Conservation (phyloP, 768 basidiomycete genomes). For the Suillus luteus region DNA sequence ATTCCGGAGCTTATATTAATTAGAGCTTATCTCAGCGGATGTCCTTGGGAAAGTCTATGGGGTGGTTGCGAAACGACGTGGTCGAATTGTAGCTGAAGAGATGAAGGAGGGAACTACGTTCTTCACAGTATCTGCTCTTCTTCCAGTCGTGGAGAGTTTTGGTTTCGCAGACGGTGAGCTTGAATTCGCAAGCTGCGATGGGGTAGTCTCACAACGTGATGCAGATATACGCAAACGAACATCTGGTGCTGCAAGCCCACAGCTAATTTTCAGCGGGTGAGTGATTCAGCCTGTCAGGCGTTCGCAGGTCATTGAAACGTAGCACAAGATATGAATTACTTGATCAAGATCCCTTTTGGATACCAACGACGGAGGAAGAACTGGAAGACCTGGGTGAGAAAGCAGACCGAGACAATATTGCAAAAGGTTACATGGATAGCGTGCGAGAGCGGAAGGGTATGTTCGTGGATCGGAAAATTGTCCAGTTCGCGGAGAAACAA, state of each 20-base stretch:
- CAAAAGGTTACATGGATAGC: conserved; percentile 87
- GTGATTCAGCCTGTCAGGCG: conserved; percentile 25
- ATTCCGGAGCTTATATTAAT: conserved; percentile 16
- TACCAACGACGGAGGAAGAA: conserved; percentile 95
- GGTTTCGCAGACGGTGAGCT: conserved; percentile 91
- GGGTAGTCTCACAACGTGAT: conserved; percentile 7
- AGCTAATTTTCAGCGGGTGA: conserved; percentile 94
- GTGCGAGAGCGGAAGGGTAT: conserved; percentile 93
- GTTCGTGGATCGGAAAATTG: conserved; percentile 93
- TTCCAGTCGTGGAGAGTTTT: conserved; percentile 97
- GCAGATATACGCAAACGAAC: conserved; percentile 94
- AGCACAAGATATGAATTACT: conserved; percentile 80
- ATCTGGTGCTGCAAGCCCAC: conserved; percentile 96
- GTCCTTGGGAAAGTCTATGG: conserved; percentile 97
- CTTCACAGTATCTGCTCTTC: conserved; percentile 86
- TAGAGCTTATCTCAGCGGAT: conserved; percentile 60
- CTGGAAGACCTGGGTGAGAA: conserved; percentile 97
- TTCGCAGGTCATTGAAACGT: conserved; percentile 20
- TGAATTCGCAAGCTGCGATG: neutral
- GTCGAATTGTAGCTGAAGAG: conserved; percentile 93
- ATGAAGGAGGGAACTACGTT: conserved; percentile 98
- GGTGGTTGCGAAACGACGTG: conserved; percentile 89
- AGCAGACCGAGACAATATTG: conserved; percentile 90
- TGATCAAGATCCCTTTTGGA: conserved; percentile 96
- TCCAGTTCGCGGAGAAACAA: conserved; percentile 97